These are phyloP conservation scores for Neurospora tetrasperma DNA, from an alignment of 495 filamentous ascomycete species.

Conservation along the genomic window DNA sequence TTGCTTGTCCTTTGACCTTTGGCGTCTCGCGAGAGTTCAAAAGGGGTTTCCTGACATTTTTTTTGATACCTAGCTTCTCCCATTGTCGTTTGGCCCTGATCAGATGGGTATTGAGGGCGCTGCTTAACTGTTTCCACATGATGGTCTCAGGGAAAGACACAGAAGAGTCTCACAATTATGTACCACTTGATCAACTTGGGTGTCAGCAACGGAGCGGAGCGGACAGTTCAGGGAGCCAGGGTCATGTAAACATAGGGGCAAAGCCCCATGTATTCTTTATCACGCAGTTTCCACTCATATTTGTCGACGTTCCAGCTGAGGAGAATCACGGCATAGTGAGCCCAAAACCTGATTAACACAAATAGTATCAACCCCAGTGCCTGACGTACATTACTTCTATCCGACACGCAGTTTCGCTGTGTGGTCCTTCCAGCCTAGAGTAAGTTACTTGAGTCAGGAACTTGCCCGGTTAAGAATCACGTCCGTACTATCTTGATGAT, in stretches of 20 bases:
- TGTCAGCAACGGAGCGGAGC: neutral
- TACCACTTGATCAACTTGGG: neutral
- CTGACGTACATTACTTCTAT: neutral
- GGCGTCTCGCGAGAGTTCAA: neutral
- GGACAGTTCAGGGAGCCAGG: neutral
- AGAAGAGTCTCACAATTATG: neutral
- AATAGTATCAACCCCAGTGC: neutral
- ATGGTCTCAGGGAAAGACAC: neutral
- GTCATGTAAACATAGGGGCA: neutral
- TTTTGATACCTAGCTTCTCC: constrained; percentile 42
- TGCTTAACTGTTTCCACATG: neutral
- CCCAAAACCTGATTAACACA: neutral
- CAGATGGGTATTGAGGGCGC: constrained; percentile 24
- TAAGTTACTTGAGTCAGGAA: neutral
- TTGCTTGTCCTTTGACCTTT: constrained; percentile 7
- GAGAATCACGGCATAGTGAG: neutral
- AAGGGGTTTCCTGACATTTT: neutral
- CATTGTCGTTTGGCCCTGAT: constrained; percentile 63
- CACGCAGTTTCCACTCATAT: neutral
- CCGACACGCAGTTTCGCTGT: neutral
- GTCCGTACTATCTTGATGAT: neutral
- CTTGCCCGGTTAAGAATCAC: neutral
- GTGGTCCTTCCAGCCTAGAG: neutral
- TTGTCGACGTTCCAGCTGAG: neutral
- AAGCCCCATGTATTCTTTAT: neutral